Evolutionary conservation across 345 rosid species (phyloP).

Genomic region (Dipteronia dyeriana): DNA sequence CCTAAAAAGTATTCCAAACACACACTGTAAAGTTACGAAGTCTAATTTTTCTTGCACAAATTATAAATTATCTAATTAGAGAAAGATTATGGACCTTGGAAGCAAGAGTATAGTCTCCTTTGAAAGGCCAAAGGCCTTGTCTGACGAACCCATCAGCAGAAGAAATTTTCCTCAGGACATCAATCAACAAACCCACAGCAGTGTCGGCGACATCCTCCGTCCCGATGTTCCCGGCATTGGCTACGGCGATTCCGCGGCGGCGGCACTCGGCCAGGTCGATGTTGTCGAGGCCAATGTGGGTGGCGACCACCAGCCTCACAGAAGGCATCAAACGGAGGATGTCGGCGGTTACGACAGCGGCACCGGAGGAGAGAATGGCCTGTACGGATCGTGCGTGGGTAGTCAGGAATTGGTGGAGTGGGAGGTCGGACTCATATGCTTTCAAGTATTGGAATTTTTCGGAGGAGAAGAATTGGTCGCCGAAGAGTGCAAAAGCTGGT

Average conservation of each 20-base stretch:
- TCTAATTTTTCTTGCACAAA: too few species aligned
- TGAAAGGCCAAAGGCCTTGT: slow-evolving; percentile 42
- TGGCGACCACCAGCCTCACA: slow-evolving; percentile 44
- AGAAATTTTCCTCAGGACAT: slow-evolving; percentile 50
- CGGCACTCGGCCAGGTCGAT: slow-evolving; percentile 56
- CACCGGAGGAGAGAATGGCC: slow-evolving; percentile 38
- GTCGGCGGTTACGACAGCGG: slow-evolving; percentile 26
- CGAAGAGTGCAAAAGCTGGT: slow-evolving; percentile 10
- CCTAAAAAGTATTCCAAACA: too few species aligned
- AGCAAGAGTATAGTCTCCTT: slow-evolving; percentile 42
- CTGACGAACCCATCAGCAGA: slow-evolving; percentile 48
- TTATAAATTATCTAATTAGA: too few species aligned
- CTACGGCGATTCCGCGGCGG: slow-evolving; percentile 47
- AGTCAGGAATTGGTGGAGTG: slow-evolving; percentile 38
- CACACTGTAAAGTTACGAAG: too few species aligned
- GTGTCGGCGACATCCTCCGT: slow-evolving; percentile 57
- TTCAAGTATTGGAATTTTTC: slow-evolving; percentile 28
- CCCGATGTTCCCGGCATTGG: slow-evolving; percentile 25
- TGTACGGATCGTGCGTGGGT: slow-evolving; percentile 31
- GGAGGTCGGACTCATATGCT: slow-evolving; percentile 35
- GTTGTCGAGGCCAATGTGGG: slow-evolving; percentile 59
- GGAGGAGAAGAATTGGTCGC: slow-evolving; percentile 9
- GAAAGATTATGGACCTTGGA: slow-evolving; percentile 31
- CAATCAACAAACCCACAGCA: slow-evolving; percentile 58
- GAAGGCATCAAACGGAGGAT: slow-evolving; percentile 44